phyloP scores from a whole-genome alignment of 495 filamentous ascomycete genomes.

The Glonium stellatum region DNA sequence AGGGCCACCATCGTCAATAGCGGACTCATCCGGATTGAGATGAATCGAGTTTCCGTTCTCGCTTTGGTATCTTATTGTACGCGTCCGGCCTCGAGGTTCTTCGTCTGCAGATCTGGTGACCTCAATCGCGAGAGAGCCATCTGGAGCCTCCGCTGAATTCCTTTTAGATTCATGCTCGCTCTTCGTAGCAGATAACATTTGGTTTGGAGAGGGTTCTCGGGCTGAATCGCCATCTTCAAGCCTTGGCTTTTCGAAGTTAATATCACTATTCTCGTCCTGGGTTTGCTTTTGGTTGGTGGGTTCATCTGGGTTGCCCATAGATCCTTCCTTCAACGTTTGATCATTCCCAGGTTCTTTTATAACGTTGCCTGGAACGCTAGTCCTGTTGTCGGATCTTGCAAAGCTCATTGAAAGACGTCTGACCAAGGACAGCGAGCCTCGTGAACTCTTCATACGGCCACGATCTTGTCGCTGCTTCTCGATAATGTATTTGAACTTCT shows the following conservation, averaged over 20 bases:
- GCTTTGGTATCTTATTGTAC: slow-evolving; percentile 9
- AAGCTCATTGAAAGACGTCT: slow-evolving; percentile 8
- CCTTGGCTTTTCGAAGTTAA: no score
- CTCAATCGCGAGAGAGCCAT: background rate
- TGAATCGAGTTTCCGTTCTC: slow-evolving; percentile 10
- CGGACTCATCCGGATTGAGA: background rate
- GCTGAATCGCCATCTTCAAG: no score
- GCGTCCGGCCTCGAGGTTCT: background rate
- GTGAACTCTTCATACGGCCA: background rate
- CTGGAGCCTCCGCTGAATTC: background rate
- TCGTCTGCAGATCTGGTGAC: background rate
- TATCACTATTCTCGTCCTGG: no score
- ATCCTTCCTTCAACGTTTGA: background rate
- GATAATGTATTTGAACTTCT: slow-evolving; percentile 54
- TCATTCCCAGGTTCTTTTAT: background rate
- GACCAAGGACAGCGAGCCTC: slow-evolving; percentile 3
- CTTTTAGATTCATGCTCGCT: background rate
- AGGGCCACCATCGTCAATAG: slow-evolving; percentile 1
- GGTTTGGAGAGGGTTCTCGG: no score
- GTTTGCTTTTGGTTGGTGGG: no score
- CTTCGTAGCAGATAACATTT: no score
- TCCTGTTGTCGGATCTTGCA: slow-evolving; percentile 8
- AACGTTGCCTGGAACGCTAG: background rate
- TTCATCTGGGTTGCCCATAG: no score
- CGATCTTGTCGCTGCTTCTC: slow-evolving; percentile 29